Conservation (phyloP, 441 rosid species). For the Gossypium laxum region DNA sequence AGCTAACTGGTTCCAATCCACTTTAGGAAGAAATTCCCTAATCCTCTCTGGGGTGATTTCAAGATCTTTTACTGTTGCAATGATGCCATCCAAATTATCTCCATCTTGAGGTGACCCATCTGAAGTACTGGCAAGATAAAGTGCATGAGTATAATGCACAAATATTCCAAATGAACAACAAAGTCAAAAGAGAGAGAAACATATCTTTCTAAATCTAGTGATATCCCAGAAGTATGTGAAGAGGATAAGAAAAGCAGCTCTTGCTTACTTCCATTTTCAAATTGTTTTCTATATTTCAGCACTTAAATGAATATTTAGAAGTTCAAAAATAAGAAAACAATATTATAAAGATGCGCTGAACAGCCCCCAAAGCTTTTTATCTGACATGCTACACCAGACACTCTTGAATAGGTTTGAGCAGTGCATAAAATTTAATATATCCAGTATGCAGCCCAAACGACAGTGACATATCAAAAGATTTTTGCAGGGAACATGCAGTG, state of each 20-base stretch:
- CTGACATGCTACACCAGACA: not conserved
- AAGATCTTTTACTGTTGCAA: constrained; percentile 48
- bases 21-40: constrained; percentile 68
- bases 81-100: constrained; percentile 36
- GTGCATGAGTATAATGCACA: not conserved
- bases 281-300: not conserved
- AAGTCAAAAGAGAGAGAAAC: not conserved
- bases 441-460: not conserved
- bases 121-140: constrained; percentile 38
- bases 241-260: not conserved
- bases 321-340: not conserved
- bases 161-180: constrained; percentile 4
- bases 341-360: not conserved
- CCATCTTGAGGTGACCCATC: constrained; percentile 35
- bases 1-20: constrained; percentile 76
- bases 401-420: not conserved
- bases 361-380: not conserved
- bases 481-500: not conserved
- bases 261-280: not conserved
- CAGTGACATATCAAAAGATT: not conserved
- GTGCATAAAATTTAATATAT: not conserved
- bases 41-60: constrained; percentile 67
- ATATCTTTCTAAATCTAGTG: not conserved
- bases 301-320: not conserved
- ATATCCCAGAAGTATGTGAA: not conserved